Evolutionary conservation across 1,284 basidiomycete species (phyloP).

Genomic region (Malassezia psittaci): DNA sequence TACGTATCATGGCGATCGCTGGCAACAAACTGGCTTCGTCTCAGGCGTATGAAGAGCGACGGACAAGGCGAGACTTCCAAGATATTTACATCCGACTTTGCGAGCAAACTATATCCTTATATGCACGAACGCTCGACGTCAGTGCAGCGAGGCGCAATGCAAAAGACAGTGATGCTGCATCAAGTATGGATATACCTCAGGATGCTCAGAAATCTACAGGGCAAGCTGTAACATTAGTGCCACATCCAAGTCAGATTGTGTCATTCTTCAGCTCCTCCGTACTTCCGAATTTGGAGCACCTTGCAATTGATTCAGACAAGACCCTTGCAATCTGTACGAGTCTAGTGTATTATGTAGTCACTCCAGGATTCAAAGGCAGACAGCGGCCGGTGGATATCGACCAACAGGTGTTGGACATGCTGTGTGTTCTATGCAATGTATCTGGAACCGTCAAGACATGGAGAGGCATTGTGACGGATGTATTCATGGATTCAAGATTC

Average conservation of each 20-base stretch:
- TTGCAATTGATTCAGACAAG: conserved; percentile 76
- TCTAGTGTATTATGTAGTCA: conserved; percentile 74
- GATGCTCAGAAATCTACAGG: conserved; percentile 5
- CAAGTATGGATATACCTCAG: conserved; percentile 20
- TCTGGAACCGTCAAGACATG: conserved; percentile 73
- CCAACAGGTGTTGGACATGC: conserved; percentile 56
- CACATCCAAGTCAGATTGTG: conserved; percentile 42
- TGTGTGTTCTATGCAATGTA: conserved; percentile 63
- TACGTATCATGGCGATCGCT: conserved; percentile 71
- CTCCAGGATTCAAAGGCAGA: conserved; percentile 62
- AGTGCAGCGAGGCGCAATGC: conserved; percentile 23
- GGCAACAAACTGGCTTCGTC: conserved; percentile 64
- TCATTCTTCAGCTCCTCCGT: conserved; percentile 62
- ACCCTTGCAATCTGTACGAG: conserved; percentile 66
- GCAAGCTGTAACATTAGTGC: background rate
- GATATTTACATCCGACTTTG: conserved; percentile 77
- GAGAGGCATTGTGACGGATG: conserved; percentile 67
- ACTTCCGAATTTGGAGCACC: conserved; percentile 66
- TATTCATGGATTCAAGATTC: conserved; percentile 72
- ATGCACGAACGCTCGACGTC: conserved; percentile 64
- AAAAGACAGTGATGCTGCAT: conserved; percentile 8
- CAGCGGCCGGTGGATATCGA: conserved; percentile 48
- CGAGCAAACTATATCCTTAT: conserved; percentile 66
- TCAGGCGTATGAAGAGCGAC: conserved; percentile 78
- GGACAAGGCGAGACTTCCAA: conserved; percentile 81